Evolutionary conservation across 1,284 basidiomycete genomes (phyloP).

Genomic region (Melampsora americana): DNA sequence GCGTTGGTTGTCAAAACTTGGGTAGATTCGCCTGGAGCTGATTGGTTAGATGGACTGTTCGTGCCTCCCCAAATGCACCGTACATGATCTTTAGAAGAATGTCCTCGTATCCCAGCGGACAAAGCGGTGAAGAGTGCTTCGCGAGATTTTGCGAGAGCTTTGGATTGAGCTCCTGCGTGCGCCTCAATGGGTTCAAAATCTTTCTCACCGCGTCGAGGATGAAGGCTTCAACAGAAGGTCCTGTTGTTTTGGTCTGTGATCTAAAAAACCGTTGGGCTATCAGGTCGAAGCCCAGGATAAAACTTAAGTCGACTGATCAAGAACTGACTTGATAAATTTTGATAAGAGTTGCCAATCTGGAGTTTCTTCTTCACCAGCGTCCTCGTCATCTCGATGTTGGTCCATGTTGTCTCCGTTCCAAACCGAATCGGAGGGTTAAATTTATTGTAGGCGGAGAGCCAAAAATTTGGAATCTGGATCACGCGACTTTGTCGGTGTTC

Average conservation of each 20-base stretch:
- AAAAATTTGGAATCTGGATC: too few species aligned
- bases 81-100: conserved; percentile 42
- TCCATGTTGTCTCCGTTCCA: background rate
- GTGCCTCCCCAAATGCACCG: conserved; percentile 24
- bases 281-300: background rate
- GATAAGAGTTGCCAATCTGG: conserved; percentile 41
- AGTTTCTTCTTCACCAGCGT: conserved; percentile 37
- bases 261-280: background rate
- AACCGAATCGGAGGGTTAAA: too few species aligned
- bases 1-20: background rate
- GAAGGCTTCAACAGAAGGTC: conserved; percentile 24
- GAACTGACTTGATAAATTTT: conserved; percentile 22
- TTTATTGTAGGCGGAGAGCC: too few species aligned
- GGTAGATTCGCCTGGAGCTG: background rate
- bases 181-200: conserved; percentile 39
- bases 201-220: conserved; percentile 40
- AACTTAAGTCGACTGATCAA: background rate
- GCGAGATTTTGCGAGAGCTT: conserved; percentile 24
- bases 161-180: conserved; percentile 6
- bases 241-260: conserved; percentile 1
- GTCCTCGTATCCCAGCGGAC: conserved; percentile 27
- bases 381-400: conserved; percentile 13
- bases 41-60: background rate
- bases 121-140: conserved; percentile 36
- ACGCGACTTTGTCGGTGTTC: too few species aligned